Evolutionary conservation across 164 flowering plant genomes (phyloP).

Genomic region (Tinospora cordifolia): DNA sequence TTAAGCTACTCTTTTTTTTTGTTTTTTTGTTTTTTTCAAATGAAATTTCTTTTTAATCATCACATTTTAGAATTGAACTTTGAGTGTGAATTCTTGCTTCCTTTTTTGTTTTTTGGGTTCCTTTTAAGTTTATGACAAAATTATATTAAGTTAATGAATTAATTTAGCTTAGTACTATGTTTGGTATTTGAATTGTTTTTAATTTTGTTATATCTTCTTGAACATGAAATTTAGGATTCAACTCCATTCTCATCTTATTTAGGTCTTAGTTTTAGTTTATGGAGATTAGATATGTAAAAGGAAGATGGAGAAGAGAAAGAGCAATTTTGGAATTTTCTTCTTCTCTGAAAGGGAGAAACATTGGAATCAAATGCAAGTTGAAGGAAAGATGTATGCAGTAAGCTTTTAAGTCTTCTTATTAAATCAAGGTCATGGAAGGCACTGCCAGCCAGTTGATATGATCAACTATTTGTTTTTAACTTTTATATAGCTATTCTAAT

Average conservation of each 20-base stretch:
- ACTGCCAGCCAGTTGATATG: background rate
- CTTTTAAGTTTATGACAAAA: too few relatives aligned
- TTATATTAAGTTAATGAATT: background rate
- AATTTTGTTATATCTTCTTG: too few relatives aligned
- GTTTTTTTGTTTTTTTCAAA: too few relatives aligned
- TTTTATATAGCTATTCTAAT: background rate
- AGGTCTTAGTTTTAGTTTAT: background rate
- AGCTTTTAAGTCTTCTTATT: background rate
- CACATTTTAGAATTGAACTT: too few relatives aligned
- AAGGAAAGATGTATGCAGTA: background rate
- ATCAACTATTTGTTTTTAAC: background rate
- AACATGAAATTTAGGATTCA: too few relatives aligned
- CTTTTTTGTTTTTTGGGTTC: too few relatives aligned
- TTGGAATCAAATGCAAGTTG: background rate
- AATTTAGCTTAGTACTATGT: background rate
- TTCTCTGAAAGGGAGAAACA: background rate
- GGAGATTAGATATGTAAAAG: background rate
- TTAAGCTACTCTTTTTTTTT: too few relatives aligned
- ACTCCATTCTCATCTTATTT: background rate
- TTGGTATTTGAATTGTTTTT: too few relatives aligned
- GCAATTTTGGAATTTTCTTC: background rate
- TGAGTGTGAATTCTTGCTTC: too few relatives aligned
- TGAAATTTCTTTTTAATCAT: too few relatives aligned
- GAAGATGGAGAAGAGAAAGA: background rate
- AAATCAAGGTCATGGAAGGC: background rate